A percentile compares a stretch with the other conserved stretches of the same genome.
phyloP scores from a whole-genome alignment of 2,329 filamentous ascomycete genomes.

The Chaetomiaceae sp. region DNA sequence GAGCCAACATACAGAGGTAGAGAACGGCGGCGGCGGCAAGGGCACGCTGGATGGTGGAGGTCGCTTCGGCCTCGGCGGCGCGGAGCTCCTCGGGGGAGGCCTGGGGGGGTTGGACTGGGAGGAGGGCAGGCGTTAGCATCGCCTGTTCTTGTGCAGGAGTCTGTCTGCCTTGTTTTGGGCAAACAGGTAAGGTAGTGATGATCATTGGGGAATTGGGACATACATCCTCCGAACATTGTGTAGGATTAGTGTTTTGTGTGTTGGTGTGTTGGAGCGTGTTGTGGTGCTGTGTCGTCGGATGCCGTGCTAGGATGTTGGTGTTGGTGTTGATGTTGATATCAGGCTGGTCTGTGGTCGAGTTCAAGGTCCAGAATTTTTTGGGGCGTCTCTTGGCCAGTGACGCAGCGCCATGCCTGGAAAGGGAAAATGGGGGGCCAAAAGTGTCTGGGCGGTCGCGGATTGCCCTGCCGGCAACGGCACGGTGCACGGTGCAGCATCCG shows the following conservation, averaged over 20 bases:
- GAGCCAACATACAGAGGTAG: slow-evolving; percentile 63
- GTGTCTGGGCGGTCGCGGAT: slow-evolving; percentile 1
- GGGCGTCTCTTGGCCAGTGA: not conserved
- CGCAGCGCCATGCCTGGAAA: slow-evolving; percentile 18
- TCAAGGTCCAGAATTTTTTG: slow-evolving; percentile 8
- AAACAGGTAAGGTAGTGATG: not conserved
- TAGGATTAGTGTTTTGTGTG: not conserved
- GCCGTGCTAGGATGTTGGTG: not conserved
- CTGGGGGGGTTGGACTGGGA: slow-evolving; percentile 64
- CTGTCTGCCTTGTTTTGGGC: no score
- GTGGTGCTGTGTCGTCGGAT: not conserved
- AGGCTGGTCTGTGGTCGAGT: not conserved
- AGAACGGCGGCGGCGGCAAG: slow-evolving; percentile 61
- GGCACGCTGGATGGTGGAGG: slow-evolving; percentile 62
- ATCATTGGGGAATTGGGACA: slow-evolving; percentile 26
- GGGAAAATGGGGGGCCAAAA: slow-evolving; percentile 2
- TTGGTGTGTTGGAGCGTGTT: not conserved
- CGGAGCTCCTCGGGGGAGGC: slow-evolving; percentile 66
- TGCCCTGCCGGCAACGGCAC: not conserved
- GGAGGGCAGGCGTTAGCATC: no score
- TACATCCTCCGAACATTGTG: slow-evolving; percentile 62
- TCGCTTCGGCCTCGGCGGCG: slow-evolving; percentile 63
- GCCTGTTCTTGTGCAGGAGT: no score
- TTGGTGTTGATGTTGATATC: no score
- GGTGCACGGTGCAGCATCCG: not conserved